Evolutionary conservation across 306 rosid species (phyloP).

Genomic region (Vigna reflexopilosa): DNA sequence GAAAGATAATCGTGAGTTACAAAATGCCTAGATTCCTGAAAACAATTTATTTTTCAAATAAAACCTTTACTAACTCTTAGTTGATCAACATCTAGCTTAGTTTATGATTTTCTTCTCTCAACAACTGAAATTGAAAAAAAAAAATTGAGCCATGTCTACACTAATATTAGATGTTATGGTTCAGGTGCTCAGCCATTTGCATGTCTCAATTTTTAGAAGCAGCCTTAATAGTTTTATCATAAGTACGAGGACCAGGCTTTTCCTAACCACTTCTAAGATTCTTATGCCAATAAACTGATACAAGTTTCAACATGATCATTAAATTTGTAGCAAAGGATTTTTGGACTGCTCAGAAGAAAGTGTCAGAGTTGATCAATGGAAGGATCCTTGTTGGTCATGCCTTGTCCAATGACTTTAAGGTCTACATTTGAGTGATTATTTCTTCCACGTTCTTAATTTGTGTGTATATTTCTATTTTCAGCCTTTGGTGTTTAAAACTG

Average conservation of each 20-base stretch:
- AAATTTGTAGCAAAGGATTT: conserved; percentile 77
- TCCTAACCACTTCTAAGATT: conserved; percentile 18
- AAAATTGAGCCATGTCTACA: not conserved
- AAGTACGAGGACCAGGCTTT: conserved; percentile 25
- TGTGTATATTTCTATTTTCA: conserved; percentile 19
- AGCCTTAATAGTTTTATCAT: conserved; percentile 30
- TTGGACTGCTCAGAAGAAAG: conserved; percentile 73
- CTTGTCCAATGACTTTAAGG: conserved; percentile 91
- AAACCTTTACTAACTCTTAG: no score
- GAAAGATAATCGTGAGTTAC: no score
- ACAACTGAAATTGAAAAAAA: no score
- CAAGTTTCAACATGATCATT: conserved; percentile 30
- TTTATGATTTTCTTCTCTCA: no score
- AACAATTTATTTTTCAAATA: no score
- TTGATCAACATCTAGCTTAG: no score
- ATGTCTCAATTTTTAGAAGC: conserved; percentile 23
- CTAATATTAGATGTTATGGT: conserved; percentile 21
- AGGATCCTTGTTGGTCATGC: conserved; percentile 95
- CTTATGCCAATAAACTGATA: conserved; percentile 18
- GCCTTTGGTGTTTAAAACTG: conserved; percentile 20
- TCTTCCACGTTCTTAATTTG: conserved; percentile 5
- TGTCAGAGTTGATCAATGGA: conserved; percentile 83
- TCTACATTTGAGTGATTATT: conserved; percentile 45
- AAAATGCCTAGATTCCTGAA: no score
- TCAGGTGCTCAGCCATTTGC: conserved; percentile 18